Percentiles rank a stretch among this genome's conserved stretches.
Conservation (phyloP, 164 flowering plant species). For the Chimonanthus salicifolius region DNA sequence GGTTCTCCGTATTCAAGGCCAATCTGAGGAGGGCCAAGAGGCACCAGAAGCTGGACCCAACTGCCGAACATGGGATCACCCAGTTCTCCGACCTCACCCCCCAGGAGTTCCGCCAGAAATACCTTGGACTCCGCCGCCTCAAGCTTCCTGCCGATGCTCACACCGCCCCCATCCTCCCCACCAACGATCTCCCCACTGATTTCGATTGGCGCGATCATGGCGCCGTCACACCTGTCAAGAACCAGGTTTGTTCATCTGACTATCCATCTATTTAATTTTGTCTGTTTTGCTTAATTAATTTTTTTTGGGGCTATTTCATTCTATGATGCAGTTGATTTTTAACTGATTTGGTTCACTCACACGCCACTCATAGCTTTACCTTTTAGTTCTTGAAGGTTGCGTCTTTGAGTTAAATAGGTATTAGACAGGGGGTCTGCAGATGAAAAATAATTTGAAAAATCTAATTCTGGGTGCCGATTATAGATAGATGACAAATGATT, state of each 20-base stretch:
- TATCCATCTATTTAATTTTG: no score
- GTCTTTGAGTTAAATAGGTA: no score
- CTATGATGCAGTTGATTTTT: not conserved
- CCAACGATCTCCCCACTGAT: slow-evolving; percentile 63
- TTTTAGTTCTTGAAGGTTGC: no score
- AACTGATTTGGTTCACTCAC: no score
- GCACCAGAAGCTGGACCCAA: slow-evolving; percentile 74
- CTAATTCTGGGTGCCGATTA: no score
- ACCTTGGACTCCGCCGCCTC: slow-evolving; percentile 48
- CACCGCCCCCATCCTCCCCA: slow-evolving; percentile 80
- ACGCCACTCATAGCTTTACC: no score
- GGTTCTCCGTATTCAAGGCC: slow-evolving; percentile 65
- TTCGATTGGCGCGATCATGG: slow-evolving; percentile 95
- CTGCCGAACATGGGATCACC: slow-evolving; percentile 88
- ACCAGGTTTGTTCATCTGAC: slow-evolving; percentile 48
- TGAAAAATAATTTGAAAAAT: no score
- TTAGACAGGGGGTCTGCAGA: no score
- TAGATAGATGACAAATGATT: no score
- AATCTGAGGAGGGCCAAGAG: slow-evolving; percentile 69
- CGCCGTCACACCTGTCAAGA: slow-evolving; percentile 79
- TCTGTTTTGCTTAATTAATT: not conserved
- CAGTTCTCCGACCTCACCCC: slow-evolving; percentile 89
- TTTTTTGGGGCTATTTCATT: not conserved
- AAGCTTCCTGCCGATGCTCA: slow-evolving; percentile 52
- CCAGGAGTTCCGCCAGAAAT: slow-evolving; percentile 50